These are phyloP conservation scores for Boletus subparvulus DNA, from an alignment of 768 basidiomycete genomes.

Conservation along the genomic window DNA sequence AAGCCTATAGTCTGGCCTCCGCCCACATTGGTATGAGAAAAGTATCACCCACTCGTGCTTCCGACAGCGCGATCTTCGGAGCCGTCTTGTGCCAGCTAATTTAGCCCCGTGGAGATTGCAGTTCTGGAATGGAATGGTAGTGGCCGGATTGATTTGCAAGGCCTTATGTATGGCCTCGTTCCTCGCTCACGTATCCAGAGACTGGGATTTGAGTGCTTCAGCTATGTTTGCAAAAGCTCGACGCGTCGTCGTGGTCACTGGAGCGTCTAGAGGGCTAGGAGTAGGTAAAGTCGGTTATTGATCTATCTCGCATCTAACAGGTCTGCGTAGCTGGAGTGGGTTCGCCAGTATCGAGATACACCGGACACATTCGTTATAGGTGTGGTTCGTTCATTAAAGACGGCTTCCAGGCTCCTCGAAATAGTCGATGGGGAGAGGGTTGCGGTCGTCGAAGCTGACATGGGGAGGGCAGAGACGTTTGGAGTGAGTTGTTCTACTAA, in stretches of 20 bases:
- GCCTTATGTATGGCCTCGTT: neutral
- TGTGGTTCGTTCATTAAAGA: slow-evolving; percentile 3
- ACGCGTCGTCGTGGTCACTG: slow-evolving; percentile 6
- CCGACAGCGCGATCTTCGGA: too few species aligned
- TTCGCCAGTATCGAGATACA: slow-evolving; percentile 1
- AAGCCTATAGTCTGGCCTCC: neutral
- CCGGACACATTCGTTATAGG: slow-evolving; percentile 1
- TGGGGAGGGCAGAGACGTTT: slow-evolving; percentile 1
- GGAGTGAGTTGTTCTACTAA: neutral
- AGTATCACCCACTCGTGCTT: neutral
- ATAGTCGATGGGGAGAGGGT: neutral
- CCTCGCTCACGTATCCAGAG: neutral
- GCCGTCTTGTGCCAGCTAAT: neutral
- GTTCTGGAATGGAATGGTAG: neutral
- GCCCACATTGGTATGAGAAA: neutral
- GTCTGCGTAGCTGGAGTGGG: neutral
- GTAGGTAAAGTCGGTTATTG: neutral
- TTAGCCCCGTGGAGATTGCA: neutral
- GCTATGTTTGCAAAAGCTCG: neutral
- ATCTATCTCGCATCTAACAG: neutral
- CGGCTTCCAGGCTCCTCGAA: slow-evolving; percentile 1
- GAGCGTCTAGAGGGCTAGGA: slow-evolving; percentile 7
- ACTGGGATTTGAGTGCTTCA: neutral
- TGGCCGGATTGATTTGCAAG: neutral
- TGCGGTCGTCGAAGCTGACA: slow-evolving; percentile 4